A percentile compares a stretch with the other conserved stretches of the same genome.
Conservation (phyloP, 108 stramenopile genomes). For the Nitzschia sp. region DNA sequence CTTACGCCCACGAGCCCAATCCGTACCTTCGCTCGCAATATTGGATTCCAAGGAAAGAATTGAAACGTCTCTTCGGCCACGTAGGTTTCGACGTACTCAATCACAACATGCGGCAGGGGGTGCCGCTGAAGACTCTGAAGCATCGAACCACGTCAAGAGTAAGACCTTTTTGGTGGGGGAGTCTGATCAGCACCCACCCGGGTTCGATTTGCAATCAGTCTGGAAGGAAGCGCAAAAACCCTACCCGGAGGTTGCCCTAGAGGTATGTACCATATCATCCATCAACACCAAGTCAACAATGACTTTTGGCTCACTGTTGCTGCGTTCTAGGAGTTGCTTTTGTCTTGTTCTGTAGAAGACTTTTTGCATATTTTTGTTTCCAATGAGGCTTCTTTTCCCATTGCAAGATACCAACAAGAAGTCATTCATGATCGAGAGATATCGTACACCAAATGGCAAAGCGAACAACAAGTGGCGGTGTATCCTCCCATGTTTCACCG, state of each 20-base stretch:
- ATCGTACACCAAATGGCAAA: constrained; percentile 13
- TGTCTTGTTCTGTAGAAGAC: constrained; percentile 43
- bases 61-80: not conserved
- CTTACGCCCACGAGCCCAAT: constrained; percentile 5
- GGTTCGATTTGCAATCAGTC: constrained; percentile 7
- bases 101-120: not conserved
- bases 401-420: constrained; percentile 51
- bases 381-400: constrained; percentile 67
- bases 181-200: not conserved
- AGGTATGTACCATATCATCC: not conserved
- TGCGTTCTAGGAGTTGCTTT: not conserved
- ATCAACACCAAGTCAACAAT: not conserved
- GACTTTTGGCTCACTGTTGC: not conserved
- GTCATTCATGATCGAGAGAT: constrained; percentile 56
- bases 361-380: constrained; percentile 62
- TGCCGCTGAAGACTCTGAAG: no score
- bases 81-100: constrained; percentile 1
- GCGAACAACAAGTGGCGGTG: not conserved
- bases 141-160: no score
- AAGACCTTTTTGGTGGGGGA: not conserved
- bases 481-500: constrained; percentile 29
- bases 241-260: constrained; percentile 13
- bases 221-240: constrained; percentile 13
- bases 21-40: constrained; percentile 1
- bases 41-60: not conserved